A percentile compares a stretch with the other conserved stretches of the same genome.
Conservation (phyloP, 139 green algal species). For the Prasinococcaceae sp. region DNA sequence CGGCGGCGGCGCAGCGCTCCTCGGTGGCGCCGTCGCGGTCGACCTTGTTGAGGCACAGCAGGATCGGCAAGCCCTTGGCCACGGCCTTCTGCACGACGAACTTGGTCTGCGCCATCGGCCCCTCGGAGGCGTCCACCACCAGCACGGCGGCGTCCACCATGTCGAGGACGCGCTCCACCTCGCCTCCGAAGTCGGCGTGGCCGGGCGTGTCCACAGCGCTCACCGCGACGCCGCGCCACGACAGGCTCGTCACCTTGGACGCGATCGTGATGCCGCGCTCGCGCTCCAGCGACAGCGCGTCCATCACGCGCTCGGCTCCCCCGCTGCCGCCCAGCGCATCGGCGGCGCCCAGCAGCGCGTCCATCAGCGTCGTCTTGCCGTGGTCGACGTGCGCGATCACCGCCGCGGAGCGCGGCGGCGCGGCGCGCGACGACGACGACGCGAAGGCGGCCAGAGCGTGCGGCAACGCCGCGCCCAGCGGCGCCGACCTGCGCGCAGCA, state of each 20-base stretch:
- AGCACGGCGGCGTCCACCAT: conserved; percentile 80
- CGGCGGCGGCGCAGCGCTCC: conserved; percentile 45
- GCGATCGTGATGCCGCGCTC: conserved; percentile 83
- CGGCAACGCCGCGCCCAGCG: no score
- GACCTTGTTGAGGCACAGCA: conserved; percentile 82
- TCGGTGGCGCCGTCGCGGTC: conserved; percentile 20
- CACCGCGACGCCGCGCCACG: conserved; percentile 36
- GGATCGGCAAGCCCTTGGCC: conserved; percentile 34
- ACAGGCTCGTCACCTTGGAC: conserved; percentile 42
- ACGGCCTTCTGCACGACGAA: conserved; percentile 80
- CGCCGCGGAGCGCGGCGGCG: conserved; percentile 56
- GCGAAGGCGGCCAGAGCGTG: no score
- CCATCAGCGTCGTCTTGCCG: conserved; percentile 79
- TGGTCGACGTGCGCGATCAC: conserved; percentile 88
- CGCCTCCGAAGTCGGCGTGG: conserved; percentile 83
- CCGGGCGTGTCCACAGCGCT: conserved; percentile 83
- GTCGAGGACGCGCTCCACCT: conserved; percentile 71
- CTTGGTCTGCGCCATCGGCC: conserved; percentile 70
- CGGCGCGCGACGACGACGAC: no score
- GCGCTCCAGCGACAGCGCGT: conserved; percentile 61
- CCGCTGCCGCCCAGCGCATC: no score
- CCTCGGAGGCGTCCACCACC: conserved; percentile 73
- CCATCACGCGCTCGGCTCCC: conserved; percentile 53
- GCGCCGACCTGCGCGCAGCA: no score
- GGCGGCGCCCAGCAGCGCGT: conserved; percentile 56